These are phyloP conservation scores for Alisma plantagoaquatica DNA, from an alignment of 106 monocot species.

Conservation along the genomic window DNA sequence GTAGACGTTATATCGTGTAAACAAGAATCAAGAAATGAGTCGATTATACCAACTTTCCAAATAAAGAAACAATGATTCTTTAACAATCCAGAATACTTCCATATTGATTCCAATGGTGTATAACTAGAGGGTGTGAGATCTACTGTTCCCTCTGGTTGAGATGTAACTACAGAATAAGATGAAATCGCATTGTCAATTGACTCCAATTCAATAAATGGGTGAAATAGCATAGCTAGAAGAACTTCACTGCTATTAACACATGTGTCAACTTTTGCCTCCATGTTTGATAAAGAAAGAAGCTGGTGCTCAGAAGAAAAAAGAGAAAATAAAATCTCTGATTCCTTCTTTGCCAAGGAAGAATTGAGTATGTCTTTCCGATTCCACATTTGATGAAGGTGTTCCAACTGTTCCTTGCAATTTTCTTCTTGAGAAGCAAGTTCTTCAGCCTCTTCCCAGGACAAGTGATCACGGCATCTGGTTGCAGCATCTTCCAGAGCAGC, in stretches of 20 bases:
- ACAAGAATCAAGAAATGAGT: constrained; percentile 68
- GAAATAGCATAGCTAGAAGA: constrained; percentile 52
- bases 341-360: constrained; percentile 56
- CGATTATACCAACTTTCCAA: constrained; percentile 81
- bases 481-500: constrained; percentile 85
- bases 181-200: constrained; percentile 46
- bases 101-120: constrained; percentile 43
- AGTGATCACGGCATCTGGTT: constrained; percentile 54
- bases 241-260: constrained; percentile 34
- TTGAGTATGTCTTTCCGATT: constrained; percentile 54
- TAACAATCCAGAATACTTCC: constrained; percentile 43
- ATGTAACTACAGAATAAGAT: constrained; percentile 24
- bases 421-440: constrained; percentile 92
- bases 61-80: constrained; percentile 71
- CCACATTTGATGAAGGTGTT: constrained; percentile 78
- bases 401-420: constrained; percentile 74
- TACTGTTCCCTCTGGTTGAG: not conserved
- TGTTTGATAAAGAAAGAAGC: constrained; percentile 48
- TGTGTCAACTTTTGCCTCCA: constrained; percentile 26
- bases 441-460: constrained; percentile 99
- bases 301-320: constrained; percentile 49
- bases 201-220: constrained; percentile 70
- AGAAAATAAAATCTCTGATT: constrained; percentile 50
- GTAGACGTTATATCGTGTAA: constrained; percentile 78
- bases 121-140: constrained; percentile 24